Conservation (phyloP, 495 filamentous ascomycete species). For the Pseudomonodictys pantanalensis region DNA sequence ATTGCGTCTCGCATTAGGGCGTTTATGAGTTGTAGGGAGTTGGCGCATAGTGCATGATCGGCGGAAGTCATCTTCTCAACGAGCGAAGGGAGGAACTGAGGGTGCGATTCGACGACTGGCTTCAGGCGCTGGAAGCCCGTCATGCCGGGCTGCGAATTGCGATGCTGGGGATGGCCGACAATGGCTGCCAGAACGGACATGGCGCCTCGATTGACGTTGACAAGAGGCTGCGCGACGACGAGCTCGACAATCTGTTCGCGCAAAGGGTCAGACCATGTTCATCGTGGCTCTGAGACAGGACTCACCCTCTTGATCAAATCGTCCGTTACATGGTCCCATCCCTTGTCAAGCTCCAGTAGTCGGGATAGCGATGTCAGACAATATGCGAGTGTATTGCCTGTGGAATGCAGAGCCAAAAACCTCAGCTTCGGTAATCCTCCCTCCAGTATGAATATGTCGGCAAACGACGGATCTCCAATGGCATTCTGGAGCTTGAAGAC, state of each 20-base stretch:
- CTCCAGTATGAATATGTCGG: constrained; percentile 88
- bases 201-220: constrained; percentile 93
- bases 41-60: constrained; percentile 94
- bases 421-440: constrained; percentile 80
- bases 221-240: constrained; percentile 91
- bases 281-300: neutral
- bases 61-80: constrained; percentile 85
- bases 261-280: neutral
- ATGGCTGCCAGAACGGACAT: constrained; percentile 95
- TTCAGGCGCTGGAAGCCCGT: constrained; percentile 71
- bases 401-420: constrained; percentile 75
- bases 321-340: constrained; percentile 78
- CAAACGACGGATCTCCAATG: constrained; percentile 95
- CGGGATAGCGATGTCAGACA: constrained; percentile 82
- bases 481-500: constrained; percentile 94
- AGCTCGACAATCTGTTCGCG: constrained; percentile 73
- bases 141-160: constrained; percentile 48
- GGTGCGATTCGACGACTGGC: constrained; percentile 84
- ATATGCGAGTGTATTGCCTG: constrained; percentile 93
- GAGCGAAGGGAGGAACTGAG: constrained; percentile 91
- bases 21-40: constrained; percentile 92
- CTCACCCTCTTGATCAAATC: constrained; percentile 67
- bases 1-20: constrained; percentile 91
- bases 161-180: constrained; percentile 73
- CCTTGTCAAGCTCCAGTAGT: constrained; percentile 92